Conservation (phyloP, 345 rosid species). For the Excoecaria cochinchinensis region DNA sequence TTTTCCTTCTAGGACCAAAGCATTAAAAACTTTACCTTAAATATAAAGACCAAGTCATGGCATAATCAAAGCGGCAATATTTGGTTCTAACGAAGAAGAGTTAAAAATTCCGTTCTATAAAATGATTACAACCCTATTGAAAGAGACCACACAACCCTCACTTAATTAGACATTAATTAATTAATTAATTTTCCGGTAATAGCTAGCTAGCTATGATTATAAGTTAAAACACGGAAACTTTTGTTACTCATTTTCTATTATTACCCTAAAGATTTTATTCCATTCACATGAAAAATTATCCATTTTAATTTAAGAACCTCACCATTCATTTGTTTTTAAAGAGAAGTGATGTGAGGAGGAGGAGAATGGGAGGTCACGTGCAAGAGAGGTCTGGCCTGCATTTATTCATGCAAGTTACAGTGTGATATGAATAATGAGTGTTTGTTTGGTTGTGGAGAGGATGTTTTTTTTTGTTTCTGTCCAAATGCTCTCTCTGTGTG, state of each 20-base stretch:
- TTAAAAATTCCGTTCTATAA: slow-evolving; percentile 8
- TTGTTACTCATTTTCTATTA: too few species aligned
- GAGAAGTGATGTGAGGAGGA: slow-evolving; percentile 44
- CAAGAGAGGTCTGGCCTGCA: slow-evolving; percentile 35
- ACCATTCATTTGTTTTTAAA: too few species aligned
- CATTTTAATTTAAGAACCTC: too few species aligned
- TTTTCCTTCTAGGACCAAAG: background rate
- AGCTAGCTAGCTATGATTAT: too few species aligned
- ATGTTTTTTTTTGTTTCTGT: slow-evolving; percentile 58
- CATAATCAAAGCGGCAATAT: slow-evolving; percentile 11
- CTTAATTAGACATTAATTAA: slow-evolving; percentile 15
- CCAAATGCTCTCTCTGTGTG: slow-evolving; percentile 27
- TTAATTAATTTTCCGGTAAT: too few species aligned
- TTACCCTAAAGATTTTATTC: too few species aligned
- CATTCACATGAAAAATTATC: too few species aligned
- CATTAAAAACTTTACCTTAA: background rate
- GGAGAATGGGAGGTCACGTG: slow-evolving; percentile 45
- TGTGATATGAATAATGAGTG: slow-evolving; percentile 46
- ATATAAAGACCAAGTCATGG: background rate
- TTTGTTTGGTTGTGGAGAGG: slow-evolving; percentile 42
- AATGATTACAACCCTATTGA: slow-evolving; percentile 31
- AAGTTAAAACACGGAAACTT: too few species aligned
- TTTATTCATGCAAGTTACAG: slow-evolving; percentile 44
- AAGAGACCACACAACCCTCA: slow-evolving; percentile 28
- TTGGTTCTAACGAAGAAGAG: slow-evolving; percentile 16